Evolutionary conservation across 2,329 filamentous ascomycete species (phyloP).

Genomic region (Septoria linicola): DNA sequence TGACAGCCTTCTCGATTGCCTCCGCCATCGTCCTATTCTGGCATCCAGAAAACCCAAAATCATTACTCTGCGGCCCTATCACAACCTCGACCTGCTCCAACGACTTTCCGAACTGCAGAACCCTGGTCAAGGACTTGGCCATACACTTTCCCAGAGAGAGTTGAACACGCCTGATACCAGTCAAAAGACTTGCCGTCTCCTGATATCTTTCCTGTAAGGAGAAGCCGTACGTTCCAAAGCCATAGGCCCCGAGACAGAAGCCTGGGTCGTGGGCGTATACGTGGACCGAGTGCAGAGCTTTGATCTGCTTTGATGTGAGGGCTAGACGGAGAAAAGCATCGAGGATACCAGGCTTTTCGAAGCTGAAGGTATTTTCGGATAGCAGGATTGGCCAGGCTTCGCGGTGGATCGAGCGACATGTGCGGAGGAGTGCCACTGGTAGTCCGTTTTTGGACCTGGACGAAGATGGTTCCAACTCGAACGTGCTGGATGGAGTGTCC

Average conservation of each 20-base stretch:
- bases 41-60: not conserved
- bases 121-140: not conserved
- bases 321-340: slow-evolving; percentile 4
- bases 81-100: not conserved
- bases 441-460: not conserved
- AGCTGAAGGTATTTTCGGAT: slow-evolving; percentile 4
- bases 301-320: not conserved
- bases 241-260: slow-evolving; percentile 2
- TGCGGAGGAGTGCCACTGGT: slow-evolving; percentile 3
- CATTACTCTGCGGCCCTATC: not conserved
- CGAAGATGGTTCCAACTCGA: not conserved
- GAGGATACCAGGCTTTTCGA: not conserved
- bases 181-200: not conserved
- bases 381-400: not conserved
- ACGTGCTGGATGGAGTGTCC: too few species aligned
- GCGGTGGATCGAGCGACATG: slow-evolving; percentile 1
- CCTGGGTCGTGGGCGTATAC: slow-evolving; percentile 1
- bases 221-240: slow-evolving; percentile 2
- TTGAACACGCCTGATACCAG: not conserved
- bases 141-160: slow-evolving; percentile 1
- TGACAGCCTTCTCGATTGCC: slow-evolving; percentile 2
- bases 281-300: not conserved
- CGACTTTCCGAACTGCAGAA: not conserved
- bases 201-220: not conserved
- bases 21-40: slow-evolving; percentile 2